phyloP scores from a whole-genome alignment of 768 basidiomycete genomes.

The Gloeophyllum trabeum region DNA sequence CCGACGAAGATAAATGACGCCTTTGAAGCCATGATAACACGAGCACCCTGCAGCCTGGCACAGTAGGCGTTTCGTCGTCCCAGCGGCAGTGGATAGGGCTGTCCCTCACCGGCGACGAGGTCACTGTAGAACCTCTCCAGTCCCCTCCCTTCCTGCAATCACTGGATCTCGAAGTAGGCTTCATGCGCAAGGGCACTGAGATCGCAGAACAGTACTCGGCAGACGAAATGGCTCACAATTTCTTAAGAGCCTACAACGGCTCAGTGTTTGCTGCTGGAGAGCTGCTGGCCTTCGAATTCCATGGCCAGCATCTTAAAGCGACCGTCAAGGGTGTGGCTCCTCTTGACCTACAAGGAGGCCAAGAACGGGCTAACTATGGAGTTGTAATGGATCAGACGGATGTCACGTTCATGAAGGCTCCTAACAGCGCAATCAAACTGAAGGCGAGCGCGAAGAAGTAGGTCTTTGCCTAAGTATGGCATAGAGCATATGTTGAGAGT shows the following conservation, averaged over 20 bases:
- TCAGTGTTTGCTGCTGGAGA: slow-evolving; percentile 61
- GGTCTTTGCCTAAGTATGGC: slow-evolving; percentile 4
- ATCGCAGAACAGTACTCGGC: slow-evolving; percentile 66
- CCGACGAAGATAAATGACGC: no score
- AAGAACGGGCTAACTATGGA: slow-evolving; percentile 42
- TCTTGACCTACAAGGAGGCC: slow-evolving; percentile 54
- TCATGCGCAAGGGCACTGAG: slow-evolving; percentile 41
- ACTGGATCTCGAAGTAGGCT: slow-evolving; percentile 72
- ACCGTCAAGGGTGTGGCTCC: slow-evolving; percentile 46
- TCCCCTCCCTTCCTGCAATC: slow-evolving; percentile 54
- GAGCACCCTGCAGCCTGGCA: slow-evolving; percentile 52
- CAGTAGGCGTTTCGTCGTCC: slow-evolving; percentile 63
- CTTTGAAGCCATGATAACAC: slow-evolving; percentile 81
- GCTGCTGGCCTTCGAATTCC: slow-evolving; percentile 77
- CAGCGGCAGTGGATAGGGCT: slow-evolving; percentile 89
- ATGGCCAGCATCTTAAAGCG: slow-evolving; percentile 73
- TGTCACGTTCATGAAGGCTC: slow-evolving; percentile 77
- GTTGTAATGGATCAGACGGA: slow-evolving; percentile 90
- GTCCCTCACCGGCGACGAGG: slow-evolving; percentile 65
- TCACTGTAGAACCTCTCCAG: slow-evolving; percentile 52
- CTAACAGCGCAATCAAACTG: slow-evolving; percentile 73
- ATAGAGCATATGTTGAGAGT: slow-evolving; percentile 3
- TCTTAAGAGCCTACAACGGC: slow-evolving; percentile 66
- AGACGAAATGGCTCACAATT: slow-evolving; percentile 73
- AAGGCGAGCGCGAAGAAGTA: slow-evolving; percentile 89